A percentile compares a stretch with the other conserved stretches of the same genome.
Evolutionary conservation across 805 yeast genomes (phyloP).

Genomic region (Suhomyces canberraensis): DNA sequence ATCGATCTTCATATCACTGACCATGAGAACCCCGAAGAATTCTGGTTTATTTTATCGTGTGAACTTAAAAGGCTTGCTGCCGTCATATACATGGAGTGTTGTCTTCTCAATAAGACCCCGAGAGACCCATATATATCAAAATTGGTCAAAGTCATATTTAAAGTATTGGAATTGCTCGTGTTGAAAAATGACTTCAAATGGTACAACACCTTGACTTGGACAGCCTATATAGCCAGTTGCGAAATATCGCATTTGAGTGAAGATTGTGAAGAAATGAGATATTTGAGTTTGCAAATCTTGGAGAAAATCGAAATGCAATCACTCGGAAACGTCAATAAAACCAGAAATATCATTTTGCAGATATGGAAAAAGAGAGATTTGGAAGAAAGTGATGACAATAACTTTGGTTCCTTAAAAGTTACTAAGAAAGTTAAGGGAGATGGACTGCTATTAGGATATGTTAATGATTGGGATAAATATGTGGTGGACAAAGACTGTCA

Average conservation of each 20-base stretch:
- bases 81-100: constrained; percentile 23
- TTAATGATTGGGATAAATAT: constrained; percentile 31
- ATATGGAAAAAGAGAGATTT: constrained; percentile 32
- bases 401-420: constrained; percentile 12
- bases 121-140: constrained; percentile 14
- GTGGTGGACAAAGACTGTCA: constrained; percentile 24
- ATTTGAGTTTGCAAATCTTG: constrained; percentile 21
- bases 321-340: constrained; percentile 26
- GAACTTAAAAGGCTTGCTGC: constrained; percentile 26
- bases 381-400: constrained; percentile 16
- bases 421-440: not conserved
- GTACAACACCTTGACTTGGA: constrained; percentile 31
- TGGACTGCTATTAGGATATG: constrained; percentile 16
- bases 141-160: constrained; percentile 15
- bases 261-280: constrained; percentile 27
- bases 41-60: constrained; percentile 24
- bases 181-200: constrained; percentile 26
- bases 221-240: constrained; percentile 23
- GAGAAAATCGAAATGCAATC: constrained; percentile 21
- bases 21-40: constrained; percentile 15
- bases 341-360: constrained; percentile 18
- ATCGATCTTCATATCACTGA: constrained; percentile 8
- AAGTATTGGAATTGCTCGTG: constrained; percentile 22
- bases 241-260: constrained; percentile 20
- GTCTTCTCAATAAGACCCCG: constrained; percentile 24